These are phyloP conservation scores for Colletotrichum noveboracense DNA, from an alignment of 2,329 filamentous ascomycete species.

Conservation along the genomic window DNA sequence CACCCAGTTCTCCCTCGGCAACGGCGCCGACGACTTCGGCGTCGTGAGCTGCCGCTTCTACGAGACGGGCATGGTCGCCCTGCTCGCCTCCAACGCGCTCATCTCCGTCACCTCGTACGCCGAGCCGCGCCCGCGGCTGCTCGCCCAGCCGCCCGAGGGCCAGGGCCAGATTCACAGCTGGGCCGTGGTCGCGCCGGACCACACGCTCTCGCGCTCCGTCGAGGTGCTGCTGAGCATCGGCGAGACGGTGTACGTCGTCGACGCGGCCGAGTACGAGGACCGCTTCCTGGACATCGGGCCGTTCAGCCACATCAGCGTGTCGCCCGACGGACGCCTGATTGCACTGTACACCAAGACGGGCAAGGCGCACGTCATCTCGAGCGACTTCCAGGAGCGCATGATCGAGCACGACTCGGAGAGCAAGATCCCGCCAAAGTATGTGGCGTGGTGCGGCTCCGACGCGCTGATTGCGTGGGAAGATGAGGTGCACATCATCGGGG, in stretches of 20 bases:
- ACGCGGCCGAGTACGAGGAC: conserved; percentile 90
- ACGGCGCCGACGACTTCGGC: conserved; percentile 86
- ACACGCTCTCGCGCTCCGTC: conserved; percentile 90
- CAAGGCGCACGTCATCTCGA: conserved; percentile 90
- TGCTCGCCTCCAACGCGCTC: conserved; percentile 86
- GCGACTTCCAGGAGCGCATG: conserved; percentile 90
- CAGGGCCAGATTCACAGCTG: conserved; percentile 85
- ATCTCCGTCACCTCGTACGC: conserved; percentile 88
- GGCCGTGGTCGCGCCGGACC: conserved; percentile 85
- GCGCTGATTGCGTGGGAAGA: conserved; percentile 97
- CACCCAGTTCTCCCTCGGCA: conserved; percentile 88
- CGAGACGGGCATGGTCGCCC: conserved; percentile 87
- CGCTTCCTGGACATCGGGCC: conserved; percentile 89
- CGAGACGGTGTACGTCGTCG: conserved; percentile 84
- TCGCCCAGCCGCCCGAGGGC: conserved; percentile 79
- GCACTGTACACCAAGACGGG: conserved; percentile 87
- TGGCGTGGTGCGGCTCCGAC: conserved; percentile 97
- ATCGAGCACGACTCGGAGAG: conserved; percentile 92
- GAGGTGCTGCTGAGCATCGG: conserved; percentile 89
- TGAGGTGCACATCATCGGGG: conserved; percentile 92
- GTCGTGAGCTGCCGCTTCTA: conserved; percentile 92
- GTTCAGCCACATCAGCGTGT: conserved; percentile 88
- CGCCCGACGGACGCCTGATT: conserved; percentile 87
- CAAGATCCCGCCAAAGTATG: conserved; percentile 81
- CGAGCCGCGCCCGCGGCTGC: conserved; percentile 84